Evolutionary conservation across 768 basidiomycete genomes (phyloP), one percentile per base, ranked within the genome.

Genomic region (Saitozyma podzolica): DNA sequence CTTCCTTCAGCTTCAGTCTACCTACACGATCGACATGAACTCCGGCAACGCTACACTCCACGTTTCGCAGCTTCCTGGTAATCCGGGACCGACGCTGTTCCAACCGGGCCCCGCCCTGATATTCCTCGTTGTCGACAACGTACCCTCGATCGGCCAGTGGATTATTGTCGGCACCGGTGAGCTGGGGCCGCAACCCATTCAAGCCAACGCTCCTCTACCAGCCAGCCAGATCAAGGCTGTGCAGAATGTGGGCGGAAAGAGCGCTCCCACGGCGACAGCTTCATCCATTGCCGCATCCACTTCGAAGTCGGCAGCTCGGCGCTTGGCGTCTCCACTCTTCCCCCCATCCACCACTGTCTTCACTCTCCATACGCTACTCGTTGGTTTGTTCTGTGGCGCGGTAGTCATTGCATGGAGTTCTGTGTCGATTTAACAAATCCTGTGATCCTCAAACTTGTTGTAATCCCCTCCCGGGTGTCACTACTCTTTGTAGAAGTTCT

Each of bases 101-200:
- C 63, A 59, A 41, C 72, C 72, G n/a, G 94, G 94, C 6, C 93
- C 94, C 8, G 89, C 85, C 0, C 82, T 93, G 66, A 62, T 94
- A 62, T 96, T 86, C 72, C 89, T 94, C 62, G 88, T 86, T 42
- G 84, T 97, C 64, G 83, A 88, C 65, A 92, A 91, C 47, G 85
- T 96, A 11, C 94, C 93, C 2, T 88, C 87, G 56, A 88, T 87
- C 63, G 93, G 89, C 2, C 85, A 85, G 10, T 85, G 84, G 78
- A 84, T 94, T 57, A 90, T 86, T 59, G 83, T 92, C 29, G 94
- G 94, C 5, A 87, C 82, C 59, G 93, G 94, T 0, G 76, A 85
- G 58, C 83, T 95, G n/a, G 90, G 86, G 1, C 39, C 56, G 13
- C 94, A 96, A n/a, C 56, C 66, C 6, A 29, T 67, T 7, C 42